These are phyloP conservation scores for Diaporthe longicolla DNA, from an alignment of 2,329 filamentous ascomycete genomes.

Conservation along the genomic window DNA sequence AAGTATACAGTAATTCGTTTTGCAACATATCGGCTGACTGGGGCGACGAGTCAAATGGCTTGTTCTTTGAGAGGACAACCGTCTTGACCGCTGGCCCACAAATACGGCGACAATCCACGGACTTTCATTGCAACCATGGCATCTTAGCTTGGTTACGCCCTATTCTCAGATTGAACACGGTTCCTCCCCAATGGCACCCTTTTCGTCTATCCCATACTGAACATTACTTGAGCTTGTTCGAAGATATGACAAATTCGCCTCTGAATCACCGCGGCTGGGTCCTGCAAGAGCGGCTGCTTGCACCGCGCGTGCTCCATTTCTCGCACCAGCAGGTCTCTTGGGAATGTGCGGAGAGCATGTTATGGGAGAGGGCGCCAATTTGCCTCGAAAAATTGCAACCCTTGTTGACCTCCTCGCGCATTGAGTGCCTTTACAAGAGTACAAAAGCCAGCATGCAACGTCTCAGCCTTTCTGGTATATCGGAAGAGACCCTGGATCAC, in stretches of 20 bases:
- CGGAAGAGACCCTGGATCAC: too few species aligned
- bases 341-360: background rate
- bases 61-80: background rate
- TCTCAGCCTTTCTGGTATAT: background rate
- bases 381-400: background rate
- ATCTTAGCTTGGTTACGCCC: background rate
- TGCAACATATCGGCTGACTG: conserved; percentile 28
- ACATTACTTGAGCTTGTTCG: background rate
- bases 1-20: background rate
- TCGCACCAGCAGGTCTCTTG: background rate
- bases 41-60: background rate
- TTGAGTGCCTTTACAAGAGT: background rate
- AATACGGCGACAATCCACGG: too few species aligned
- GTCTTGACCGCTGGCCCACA: too few species aligned
- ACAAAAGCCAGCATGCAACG: background rate
- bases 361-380: background rate
- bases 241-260: background rate
- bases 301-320: background rate
- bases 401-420: too few species aligned
- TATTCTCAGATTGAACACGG: too few species aligned
- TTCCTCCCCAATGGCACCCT: too few species aligned
- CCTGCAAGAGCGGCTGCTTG: background rate
- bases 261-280: background rate
- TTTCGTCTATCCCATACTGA: too few species aligned
- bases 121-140: background rate